These are phyloP conservation scores for Peronospora farinosa DNA, from an alignment of 352 stramenopile species.

Conservation along the genomic window DNA sequence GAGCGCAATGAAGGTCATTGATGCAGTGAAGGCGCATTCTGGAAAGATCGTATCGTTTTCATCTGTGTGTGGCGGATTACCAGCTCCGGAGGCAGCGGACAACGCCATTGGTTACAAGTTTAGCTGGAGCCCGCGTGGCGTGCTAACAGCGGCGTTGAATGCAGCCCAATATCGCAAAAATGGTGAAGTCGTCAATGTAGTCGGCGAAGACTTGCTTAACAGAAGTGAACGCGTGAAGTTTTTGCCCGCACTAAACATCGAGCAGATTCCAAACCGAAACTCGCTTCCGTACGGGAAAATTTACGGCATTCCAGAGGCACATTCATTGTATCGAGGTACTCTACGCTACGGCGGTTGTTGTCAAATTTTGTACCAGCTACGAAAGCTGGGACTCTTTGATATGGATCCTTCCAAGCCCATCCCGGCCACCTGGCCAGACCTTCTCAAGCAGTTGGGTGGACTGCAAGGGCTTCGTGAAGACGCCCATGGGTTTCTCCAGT, in stretches of 20 bases:
- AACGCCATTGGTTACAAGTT: slow-evolving; percentile 97
- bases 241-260: slow-evolving; percentile 88
- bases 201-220: slow-evolving; percentile 82
- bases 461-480: slow-evolving; percentile 32
- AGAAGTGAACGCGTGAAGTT: slow-evolving; percentile 82
- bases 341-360: slow-evolving; percentile 92
- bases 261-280: slow-evolving; percentile 93
- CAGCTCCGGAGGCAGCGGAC: slow-evolving; percentile 90
- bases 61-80: slow-evolving; percentile 92
- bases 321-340: slow-evolving; percentile 91
- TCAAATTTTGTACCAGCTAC: slow-evolving; percentile 85
- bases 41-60: slow-evolving; percentile 89
- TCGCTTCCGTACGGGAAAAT: slow-evolving; percentile 89
- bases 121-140: slow-evolving; percentile 92
- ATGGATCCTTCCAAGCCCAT: slow-evolving; percentile 43
- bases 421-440: slow-evolving; percentile 70
- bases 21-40: slow-evolving; percentile 88
- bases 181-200: slow-evolving; percentile 76
- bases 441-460: slow-evolving; percentile 50
- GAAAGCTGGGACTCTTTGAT: slow-evolving; percentile 87
- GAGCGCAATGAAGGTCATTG: slow-evolving; percentile 95
- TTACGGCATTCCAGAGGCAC: slow-evolving; percentile 90
- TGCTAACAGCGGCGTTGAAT: slow-evolving; percentile 91
- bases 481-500: slow-evolving; percentile 66
- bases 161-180: slow-evolving; percentile 85